Base-by-base conservation (phyloP, 192 early-diverging fungal genomes). In the Linnemannia schmuckeri region DNA sequence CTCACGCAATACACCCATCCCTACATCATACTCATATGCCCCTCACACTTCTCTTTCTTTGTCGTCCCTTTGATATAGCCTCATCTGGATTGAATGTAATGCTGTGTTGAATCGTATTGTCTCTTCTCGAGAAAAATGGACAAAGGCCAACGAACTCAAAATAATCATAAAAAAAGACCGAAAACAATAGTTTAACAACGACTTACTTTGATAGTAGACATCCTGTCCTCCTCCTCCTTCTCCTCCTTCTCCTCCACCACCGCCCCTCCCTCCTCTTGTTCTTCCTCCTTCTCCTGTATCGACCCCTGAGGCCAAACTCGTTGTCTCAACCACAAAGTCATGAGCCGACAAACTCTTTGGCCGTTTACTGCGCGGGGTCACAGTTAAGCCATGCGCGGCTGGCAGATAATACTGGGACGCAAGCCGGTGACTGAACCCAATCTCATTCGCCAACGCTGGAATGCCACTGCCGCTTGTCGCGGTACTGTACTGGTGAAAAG, bases 311-410 rank as follows among this genome's bases (percentile, higher is more conserved):
- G 75, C 41, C 63, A 20, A 7, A 4, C 9, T 13, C 2, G 33
- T 40, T 30, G n/a, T 33, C 15, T 70, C 68, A 46, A 78, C 75
- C 5, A 20, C 42, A 37, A 78, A 78, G 44, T 87, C 76, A 75
- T 87, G 80, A 10, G 85, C 85, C 4, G 85, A 71, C 40, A 87
- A 75, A 47, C 85, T 87, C 44, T 87, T 87, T 40, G 85, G 85
- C 17, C 85, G 70, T 38, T 57, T 66, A 33, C 57, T 52, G 27
- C 69, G 75, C 12, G 75, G 46, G 22, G 70, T 70, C 18, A 49
- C 70, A 18, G 79, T 81, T 33, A 47, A 33, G 35, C 41, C 68
- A 33, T 46, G 30, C 13, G 76, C 71, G 4, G 69, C 74, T 22
- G 75, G 74, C n/a, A 75, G 17, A 77, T 80, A 80, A 37, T 80